A percentile compares a stretch with the other conserved stretches of the same genome.
phyloP scores from a whole-genome alignment of 2,329 filamentous ascomycete species.

The Aspergillus puulaauensis region DNA sequence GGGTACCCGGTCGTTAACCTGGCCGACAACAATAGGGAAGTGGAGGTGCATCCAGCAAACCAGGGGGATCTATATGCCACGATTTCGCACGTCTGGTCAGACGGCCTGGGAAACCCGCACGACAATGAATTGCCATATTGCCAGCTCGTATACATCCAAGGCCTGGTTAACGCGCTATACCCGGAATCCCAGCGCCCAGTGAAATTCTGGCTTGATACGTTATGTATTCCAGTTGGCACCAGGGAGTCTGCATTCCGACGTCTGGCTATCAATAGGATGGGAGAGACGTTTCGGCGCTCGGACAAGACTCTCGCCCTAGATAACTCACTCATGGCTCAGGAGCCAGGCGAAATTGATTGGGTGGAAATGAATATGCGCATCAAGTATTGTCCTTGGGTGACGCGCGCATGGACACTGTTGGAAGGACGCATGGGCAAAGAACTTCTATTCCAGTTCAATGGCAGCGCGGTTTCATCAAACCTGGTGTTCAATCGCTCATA shows the following conservation, averaged over 20 bases:
- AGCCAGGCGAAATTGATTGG: neutral
- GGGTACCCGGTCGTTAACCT: neutral
- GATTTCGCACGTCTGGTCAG: neutral
- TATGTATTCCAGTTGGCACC: neutral
- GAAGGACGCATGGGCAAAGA: neutral
- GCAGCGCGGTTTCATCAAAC: neutral
- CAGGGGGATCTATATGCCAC: neutral
- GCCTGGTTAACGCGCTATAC: neutral
- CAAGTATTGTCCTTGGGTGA: neutral
- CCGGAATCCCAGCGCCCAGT: neutral
- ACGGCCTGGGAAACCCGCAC: neutral
- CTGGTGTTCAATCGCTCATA: neutral
- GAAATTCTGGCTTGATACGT: neutral
- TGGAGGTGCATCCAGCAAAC: neutral
- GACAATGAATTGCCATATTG: neutral
- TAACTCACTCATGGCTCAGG: neutral
- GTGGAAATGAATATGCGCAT: neutral
- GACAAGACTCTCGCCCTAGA: neutral
- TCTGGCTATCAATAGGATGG: neutral
- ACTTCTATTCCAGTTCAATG: neutral
- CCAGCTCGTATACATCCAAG: neutral
- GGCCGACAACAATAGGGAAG: neutral
- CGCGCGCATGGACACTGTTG: neutral
- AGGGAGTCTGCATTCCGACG: neutral
- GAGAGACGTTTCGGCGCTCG: neutral